phyloP scores from a whole-genome alignment of 331 rosid genomes.

The Telfairia occidentalis region DNA sequence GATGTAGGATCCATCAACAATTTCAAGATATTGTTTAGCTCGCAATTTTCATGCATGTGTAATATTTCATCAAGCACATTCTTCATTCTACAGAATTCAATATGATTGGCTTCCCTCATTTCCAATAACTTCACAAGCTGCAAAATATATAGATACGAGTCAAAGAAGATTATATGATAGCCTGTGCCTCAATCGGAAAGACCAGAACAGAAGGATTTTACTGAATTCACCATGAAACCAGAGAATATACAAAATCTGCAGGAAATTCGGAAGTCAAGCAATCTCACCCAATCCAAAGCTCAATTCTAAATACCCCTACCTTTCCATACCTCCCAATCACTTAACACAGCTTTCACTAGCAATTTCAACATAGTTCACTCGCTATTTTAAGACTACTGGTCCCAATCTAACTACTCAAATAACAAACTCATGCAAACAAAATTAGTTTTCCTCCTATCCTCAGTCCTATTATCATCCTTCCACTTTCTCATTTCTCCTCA shows the following conservation, averaged over 20 bases:
- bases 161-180: neutral
- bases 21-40: conserved; percentile 59
- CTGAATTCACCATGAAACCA: neutral
- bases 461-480: neutral
- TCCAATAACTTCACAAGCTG: conserved; percentile 98
- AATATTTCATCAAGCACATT: conserved; percentile 73
- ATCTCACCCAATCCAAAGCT: neutral
- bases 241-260: neutral
- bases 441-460: neutral
- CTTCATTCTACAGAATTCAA: conserved; percentile 86
- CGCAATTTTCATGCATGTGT: conserved; percentile 48
- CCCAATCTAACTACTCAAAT: neutral
- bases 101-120: conserved; percentile 84
- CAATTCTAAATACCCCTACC: neutral
- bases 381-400: neutral
- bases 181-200: neutral
- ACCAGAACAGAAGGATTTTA: neutral
- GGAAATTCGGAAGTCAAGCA: neutral
- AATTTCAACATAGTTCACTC: neutral
- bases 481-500: neutral
- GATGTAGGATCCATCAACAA: conserved; percentile 80
- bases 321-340: no score
- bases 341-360: neutral
- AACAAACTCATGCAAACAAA: neutral
- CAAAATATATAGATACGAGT: conserved; percentile 16